Base-by-base conservation (phyloP, 176 grass and related monocot species). In the Thinopyrum elongatum region DNA sequence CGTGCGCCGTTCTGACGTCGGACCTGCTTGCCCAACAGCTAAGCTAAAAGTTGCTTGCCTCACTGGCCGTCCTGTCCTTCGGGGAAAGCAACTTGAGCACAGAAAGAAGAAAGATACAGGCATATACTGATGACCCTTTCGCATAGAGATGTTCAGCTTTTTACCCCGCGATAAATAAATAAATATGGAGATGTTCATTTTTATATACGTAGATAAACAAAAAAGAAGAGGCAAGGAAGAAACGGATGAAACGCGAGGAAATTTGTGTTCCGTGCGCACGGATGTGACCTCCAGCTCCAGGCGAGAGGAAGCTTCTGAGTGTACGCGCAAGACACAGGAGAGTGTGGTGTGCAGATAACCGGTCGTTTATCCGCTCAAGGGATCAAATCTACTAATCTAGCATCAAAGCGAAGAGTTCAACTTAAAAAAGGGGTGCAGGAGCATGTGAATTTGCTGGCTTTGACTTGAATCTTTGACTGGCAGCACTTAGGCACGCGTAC, bases 301-400 rank as follows among this genome's bases (percentile, higher is more conserved):
- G 4, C 42, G 9, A 8, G 17, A 71, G 78, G 88, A 90, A 90
- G 64, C 79, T 86, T 86, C 88, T 27, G 30, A 74, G 11, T 8
- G 9, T 30, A 9, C 35, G 62, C 8, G 53, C 53, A 57, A 17
- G 10, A 6, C 51, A 65, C 12, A 21, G 15, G 25, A 70, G 17
- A 10, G 63, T 22, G 42, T 34, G 10, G 25, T 71, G 17, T 31
- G 63, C 27, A 31, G 26, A 64, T 81, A n/a, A n/a, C 4, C 26
- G 22, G 19, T 15, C 0, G 16, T 35, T 13, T 23, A 39, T 65
- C 79, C 8, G 23, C 55, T 41, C 46, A 4, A 14, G 19, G 55
- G 13, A 26, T 26, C 75, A 1, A 8, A 82, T 86, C 60, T 33
- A 15, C 3, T 12, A 10, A n/a, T n/a, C n/a, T 42, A 46, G 42